Evolutionary conservation across 805 yeast species (phyloP).

Genomic region (Myxozyma melibiosi): DNA sequence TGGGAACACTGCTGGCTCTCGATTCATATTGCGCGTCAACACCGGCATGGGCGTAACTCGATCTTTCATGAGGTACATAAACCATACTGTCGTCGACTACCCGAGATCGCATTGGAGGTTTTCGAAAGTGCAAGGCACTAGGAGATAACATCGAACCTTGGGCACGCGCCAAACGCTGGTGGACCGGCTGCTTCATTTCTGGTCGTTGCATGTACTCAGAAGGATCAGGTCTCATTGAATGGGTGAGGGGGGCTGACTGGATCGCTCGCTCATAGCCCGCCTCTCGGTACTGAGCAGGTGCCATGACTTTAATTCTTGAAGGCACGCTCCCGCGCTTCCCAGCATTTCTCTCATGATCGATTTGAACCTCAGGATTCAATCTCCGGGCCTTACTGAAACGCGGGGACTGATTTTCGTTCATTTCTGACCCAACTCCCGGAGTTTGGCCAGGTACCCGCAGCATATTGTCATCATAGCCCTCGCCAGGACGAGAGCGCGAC

Average conservation of each 20-base stretch:
- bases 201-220: background rate
- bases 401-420: background rate
- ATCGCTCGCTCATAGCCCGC: conserved; percentile 31
- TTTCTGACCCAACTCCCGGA: no score
- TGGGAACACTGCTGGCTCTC: background rate
- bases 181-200: background rate
- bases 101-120: background rate
- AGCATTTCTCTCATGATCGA: background rate
- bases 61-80: background rate
- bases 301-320: conserved; percentile 18
- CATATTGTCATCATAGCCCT: background rate
- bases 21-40: background rate
- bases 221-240: background rate
- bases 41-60: background rate
- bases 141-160: background rate
- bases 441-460: no score
- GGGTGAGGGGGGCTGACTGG: conserved; percentile 27
- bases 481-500: no score
- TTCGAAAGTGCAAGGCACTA: background rate
- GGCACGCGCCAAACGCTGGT: background rate
- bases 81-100: background rate
- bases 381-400: background rate
- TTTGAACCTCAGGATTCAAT: background rate
- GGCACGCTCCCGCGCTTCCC: conserved; percentile 9
- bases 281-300: conserved; percentile 18